These are phyloP conservation scores for Solanum hybrid DNA, from an alignment of 305 asterid genomes.

Conservation along the genomic window DNA sequence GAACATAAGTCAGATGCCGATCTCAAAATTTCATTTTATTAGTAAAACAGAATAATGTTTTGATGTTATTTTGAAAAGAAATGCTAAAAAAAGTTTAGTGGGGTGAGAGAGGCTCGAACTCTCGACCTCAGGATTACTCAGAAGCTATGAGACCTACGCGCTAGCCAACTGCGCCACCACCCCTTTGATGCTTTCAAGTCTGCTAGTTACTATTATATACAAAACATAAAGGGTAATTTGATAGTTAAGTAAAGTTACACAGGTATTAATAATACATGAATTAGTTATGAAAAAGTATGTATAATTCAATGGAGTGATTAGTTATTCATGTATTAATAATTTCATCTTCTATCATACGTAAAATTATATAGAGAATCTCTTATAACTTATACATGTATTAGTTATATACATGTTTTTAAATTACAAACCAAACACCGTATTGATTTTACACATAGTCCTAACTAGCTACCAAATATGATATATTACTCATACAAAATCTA, in stretches of 20 bases:
- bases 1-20: not conserved
- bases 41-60: not conserved
- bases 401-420: not conserved
- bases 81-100: not conserved
- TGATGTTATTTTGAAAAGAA: not conserved
- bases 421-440: not conserved
- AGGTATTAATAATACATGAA: not conserved
- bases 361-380: not conserved
- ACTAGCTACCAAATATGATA: not conserved
- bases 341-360: not conserved
- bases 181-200: slow-evolving; percentile 6
- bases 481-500: not conserved
- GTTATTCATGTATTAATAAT: not conserved
- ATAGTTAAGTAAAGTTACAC: not conserved
- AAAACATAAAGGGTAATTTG: not conserved
- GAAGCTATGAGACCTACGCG: slow-evolving; percentile 89
- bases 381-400: not conserved
- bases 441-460: too few relatives aligned
- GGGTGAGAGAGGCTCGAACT: slow-evolving; percentile 97
- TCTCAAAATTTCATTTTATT: not conserved
- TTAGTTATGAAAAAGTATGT: not conserved
- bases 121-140: slow-evolving; percentile 97
- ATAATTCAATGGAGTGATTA: too few relatives aligned
- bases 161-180: slow-evolving; percentile 94
- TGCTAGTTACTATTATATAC: not conserved